A percentile compares a stretch with the other conserved stretches of the same genome.
phyloP scores from a whole-genome alignment of 1,284 basidiomycete genomes.

The Fomitopsis pinicola region DNA sequence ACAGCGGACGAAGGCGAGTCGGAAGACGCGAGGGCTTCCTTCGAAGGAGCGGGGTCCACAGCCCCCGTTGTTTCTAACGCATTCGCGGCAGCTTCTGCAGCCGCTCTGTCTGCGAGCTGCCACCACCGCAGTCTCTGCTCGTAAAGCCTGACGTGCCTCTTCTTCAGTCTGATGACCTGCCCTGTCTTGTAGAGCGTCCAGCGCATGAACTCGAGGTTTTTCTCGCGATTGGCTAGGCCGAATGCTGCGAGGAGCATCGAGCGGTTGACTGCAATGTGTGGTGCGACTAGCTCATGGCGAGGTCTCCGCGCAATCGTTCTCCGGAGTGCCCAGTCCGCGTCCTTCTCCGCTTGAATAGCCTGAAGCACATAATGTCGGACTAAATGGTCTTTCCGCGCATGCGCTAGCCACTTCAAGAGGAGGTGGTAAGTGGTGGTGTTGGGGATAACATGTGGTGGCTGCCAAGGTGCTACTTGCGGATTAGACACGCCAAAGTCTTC shows the following conservation, averaged over 20 bases:
- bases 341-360: constrained; percentile 48
- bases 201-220: constrained; percentile 49
- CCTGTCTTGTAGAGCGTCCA: constrained; percentile 49
- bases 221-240: constrained; percentile 51
- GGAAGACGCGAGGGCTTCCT: neutral
- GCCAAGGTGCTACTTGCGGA: constrained; percentile 25
- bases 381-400: constrained; percentile 42
- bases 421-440: constrained; percentile 66
- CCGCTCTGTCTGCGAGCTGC: constrained; percentile 10
- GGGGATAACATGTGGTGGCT: constrained; percentile 48
- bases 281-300: constrained; percentile 33
- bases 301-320: constrained; percentile 14
- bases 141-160: constrained; percentile 42
- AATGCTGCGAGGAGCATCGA: constrained; percentile 52
- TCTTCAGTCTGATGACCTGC: constrained; percentile 41
- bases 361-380: constrained; percentile 69
- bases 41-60: neutral
- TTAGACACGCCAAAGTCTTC: constrained; percentile 46
- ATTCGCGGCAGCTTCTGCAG: neutral
- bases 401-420: constrained; percentile 54
- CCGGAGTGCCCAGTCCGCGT: constrained; percentile 21
- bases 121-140: constrained; percentile 22
- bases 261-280: constrained; percentile 44
- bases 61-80: neutral
- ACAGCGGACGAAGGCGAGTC: constrained; percentile 3